Base-by-base conservation (phyloP, 2,329 filamentous ascomycete species). In the Xylariales sp. region DNA sequence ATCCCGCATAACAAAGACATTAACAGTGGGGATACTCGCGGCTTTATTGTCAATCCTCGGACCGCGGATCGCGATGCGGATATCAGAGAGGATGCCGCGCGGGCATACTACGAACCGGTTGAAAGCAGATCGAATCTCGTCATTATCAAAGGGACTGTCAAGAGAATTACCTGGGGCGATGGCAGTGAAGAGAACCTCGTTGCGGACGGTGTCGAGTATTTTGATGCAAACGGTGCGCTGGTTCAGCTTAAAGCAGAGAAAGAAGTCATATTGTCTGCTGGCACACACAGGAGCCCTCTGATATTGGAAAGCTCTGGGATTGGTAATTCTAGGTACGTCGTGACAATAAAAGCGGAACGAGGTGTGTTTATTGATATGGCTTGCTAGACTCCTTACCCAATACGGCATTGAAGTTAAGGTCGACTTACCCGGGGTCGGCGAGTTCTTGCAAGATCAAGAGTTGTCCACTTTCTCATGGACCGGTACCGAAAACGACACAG, bases 281-380 rank as follows among this genome's bases (percentile, higher is more conserved):
- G 36, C 2, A 7, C 28, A 15, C n/a, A 15, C 6, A 18, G 28
- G 17, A 25, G 28, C 13, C 70, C 72, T 1, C 55, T 63, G 1
- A 61, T 76, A 7, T 61, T 76, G 1, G 62, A 73, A 40, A 60
- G 60, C 7, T 75, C 70, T 2, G 72, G 72, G 1, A 63, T 76
- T 15, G 71, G 72, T 0, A 56, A 59, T 29, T 40, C 52, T 5
- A 32, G 21, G 42, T 48, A 28, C 32, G 40, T 40, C 5, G n/a
- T 25, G 8, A 25, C 23, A 8, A n/a, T 25, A n/a, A n/a, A 8
- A 8, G n/a, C 8, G n/a, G 23, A 8, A 25, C 8, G n/a, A n/a
- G n/a, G n/a, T n/a, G n/a, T n/a, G n/a, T n/a, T n/a, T n/a, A 25
- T 25, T 8, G 23, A 25, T 8, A 8, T 7, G 28, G 19, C 3